Percentiles rank a stretch among this genome's conserved stretches.
These are phyloP conservation scores for Hawksworthiomyces lignivorus DNA, from an alignment of 2,329 filamentous ascomycete genomes.

Conservation along the genomic window DNA sequence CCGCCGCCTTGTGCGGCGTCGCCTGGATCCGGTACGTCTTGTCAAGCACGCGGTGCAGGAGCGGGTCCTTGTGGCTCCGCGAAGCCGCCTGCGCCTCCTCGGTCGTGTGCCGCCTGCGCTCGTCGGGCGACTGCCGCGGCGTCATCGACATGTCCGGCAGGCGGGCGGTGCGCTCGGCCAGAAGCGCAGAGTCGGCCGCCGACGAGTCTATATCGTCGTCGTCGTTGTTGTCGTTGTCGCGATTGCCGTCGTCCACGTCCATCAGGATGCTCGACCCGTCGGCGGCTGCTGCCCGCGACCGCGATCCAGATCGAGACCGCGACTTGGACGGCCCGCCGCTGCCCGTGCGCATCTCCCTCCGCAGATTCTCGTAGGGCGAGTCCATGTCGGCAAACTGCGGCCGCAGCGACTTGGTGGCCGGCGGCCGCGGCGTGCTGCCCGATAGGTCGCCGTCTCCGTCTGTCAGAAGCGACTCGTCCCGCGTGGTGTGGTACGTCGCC, in stretches of 20 bases:
- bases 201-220: conserved; percentile 28
- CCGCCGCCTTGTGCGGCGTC: conserved; percentile 63
- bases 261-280: conserved; percentile 25
- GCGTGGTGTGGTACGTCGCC: conserved; percentile 25
- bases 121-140: conserved; percentile 44
- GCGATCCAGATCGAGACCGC: conserved; percentile 16
- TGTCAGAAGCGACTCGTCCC: conserved; percentile 61
- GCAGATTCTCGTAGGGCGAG: conserved; percentile 70
- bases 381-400: conserved; percentile 57
- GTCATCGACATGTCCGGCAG: conserved; percentile 57
- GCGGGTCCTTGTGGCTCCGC: conserved; percentile 54
- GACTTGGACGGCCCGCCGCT: conserved; percentile 20
- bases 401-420: conserved; percentile 40
- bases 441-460: conserved; percentile 50
- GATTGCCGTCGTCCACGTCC: conserved; percentile 23
- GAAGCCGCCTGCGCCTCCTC: conserved; percentile 19
- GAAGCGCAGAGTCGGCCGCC: conserved; percentile 34
- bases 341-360: conserved; percentile 50
- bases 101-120: conserved; percentile 38
- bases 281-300: not conserved
- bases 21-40: conserved; percentile 93
- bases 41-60: conserved; percentile 87
- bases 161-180: conserved; percentile 46
- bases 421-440: conserved; percentile 60
- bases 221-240: conserved; percentile 27